A percentile compares a stretch with the other conserved stretches of the same genome.
These are phyloP conservation scores for Dactylella cylindrospora DNA, from an alignment of 2,329 filamentous ascomycete genomes.

Conservation along the genomic window DNA sequence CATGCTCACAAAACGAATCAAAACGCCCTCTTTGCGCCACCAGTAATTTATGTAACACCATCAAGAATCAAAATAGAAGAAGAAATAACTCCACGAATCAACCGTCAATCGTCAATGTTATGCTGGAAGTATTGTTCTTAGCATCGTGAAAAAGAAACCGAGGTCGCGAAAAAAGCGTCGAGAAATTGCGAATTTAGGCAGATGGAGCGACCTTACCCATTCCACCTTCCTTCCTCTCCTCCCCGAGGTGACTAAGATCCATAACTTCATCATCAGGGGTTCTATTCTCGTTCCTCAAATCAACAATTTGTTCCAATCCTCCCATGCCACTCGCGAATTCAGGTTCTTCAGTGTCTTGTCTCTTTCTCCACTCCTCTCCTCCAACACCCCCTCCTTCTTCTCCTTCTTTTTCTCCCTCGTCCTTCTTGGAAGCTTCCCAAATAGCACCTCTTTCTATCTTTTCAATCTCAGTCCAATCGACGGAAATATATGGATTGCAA, in stretches of 20 bases:
- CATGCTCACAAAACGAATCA: too few relatives aligned
- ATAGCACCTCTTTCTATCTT: slow-evolving; percentile 18
- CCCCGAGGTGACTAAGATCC: slow-evolving; percentile 12
- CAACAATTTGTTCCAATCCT: slow-evolving; percentile 9
- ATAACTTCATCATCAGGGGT: slow-evolving; percentile 2
- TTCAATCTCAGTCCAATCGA: slow-evolving; percentile 29
- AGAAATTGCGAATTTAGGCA: slow-evolving; percentile 10
- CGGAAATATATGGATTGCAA: slow-evolving; percentile 22
- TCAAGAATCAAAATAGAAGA: too few relatives aligned
- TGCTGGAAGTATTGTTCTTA: too few relatives aligned
- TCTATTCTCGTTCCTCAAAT: slow-evolving; percentile 13
- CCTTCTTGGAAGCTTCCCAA: too few relatives aligned
- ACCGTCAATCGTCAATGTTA: too few relatives aligned
- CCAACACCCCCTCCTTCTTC: slow-evolving; percentile 11
- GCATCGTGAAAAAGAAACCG: neutral
- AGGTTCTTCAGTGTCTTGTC: neutral
- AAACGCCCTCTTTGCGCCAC: too few relatives aligned
- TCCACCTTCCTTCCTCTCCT: slow-evolving; percentile 17
- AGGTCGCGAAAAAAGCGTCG: neutral
- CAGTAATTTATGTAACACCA: too few relatives aligned
- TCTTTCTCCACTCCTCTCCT: slow-evolving; percentile 2
- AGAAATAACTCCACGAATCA: too few relatives aligned
- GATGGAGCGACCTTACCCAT: slow-evolving; percentile 36
- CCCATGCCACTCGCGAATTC: neutral
- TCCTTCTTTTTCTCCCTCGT: neutral